Percentiles rank a stretch among this genome's conserved stretches.
These are phyloP conservation scores for Saccharomycopsis microspora DNA, from an alignment of 805 yeast genomes.

Conservation along the genomic window DNA sequence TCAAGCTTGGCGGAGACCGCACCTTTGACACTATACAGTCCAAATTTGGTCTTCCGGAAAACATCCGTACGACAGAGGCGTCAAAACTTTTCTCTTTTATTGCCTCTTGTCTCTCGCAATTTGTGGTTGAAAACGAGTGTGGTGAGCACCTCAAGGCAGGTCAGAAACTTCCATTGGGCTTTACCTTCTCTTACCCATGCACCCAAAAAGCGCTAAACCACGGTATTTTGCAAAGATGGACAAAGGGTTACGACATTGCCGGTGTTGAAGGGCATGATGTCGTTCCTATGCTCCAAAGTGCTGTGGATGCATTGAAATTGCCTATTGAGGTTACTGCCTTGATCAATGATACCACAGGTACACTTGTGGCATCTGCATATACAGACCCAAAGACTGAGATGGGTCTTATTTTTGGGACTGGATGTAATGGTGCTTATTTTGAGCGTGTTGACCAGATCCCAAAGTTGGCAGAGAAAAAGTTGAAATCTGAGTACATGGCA, in stretches of 20 bases:
- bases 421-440: slow-evolving; percentile 94
- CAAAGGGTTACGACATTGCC: slow-evolving; percentile 91
- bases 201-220: slow-evolving; percentile 72
- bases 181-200: slow-evolving; percentile 91
- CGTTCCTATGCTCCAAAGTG: slow-evolving; percentile 78
- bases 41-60: slow-evolving; percentile 69
- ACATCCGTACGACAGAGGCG: slow-evolving; percentile 65
- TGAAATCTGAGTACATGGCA: slow-evolving; percentile 68
- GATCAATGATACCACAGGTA: slow-evolving; percentile 96
- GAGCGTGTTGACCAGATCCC: slow-evolving; percentile 65
- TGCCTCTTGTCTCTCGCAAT: slow-evolving; percentile 67
- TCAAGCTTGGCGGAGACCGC: slow-evolving; percentile 71
- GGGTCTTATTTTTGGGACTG: slow-evolving; percentile 97
- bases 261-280: slow-evolving; percentile 93
- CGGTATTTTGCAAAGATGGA: slow-evolving; percentile 92
- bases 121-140: slow-evolving; percentile 46
- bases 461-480: slow-evolving; percentile 63
- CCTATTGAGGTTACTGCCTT: slow-evolving; percentile 86
- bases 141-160: slow-evolving; percentile 44
- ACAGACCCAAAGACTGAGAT: slow-evolving; percentile 79
- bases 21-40: slow-evolving; percentile 81
- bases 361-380: slow-evolving; percentile 90
- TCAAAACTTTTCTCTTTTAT: slow-evolving; percentile 80
- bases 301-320: slow-evolving; percentile 49
- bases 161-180: slow-evolving; percentile 65